These are phyloP conservation scores for Calonectria pteridis DNA, from an alignment of 2,329 filamentous ascomycete species.

Conservation along the genomic window DNA sequence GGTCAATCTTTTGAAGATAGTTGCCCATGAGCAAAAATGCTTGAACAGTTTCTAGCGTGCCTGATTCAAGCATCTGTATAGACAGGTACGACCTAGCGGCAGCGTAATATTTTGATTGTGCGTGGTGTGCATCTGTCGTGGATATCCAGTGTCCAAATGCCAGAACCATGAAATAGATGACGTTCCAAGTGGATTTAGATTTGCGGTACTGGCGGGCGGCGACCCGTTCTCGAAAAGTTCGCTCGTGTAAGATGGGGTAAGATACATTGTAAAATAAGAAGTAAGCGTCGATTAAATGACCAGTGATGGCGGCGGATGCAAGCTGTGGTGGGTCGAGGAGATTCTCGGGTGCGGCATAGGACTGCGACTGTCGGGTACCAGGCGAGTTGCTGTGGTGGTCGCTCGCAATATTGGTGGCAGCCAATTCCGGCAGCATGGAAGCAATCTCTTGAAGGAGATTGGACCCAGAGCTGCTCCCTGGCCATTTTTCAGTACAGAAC, in stretches of 20 bases:
- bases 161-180: slow-evolving; percentile 44
- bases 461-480: slow-evolving; percentile 46
- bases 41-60: slow-evolving; percentile 57
- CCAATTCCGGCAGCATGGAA: slow-evolving; percentile 22
- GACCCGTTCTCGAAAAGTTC: slow-evolving; percentile 50
- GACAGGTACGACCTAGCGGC: slow-evolving; percentile 48
- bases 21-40: slow-evolving; percentile 56
- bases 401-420: background rate
- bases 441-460: slow-evolving; percentile 42
- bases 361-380: background rate
- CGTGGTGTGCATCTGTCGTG: slow-evolving; percentile 26
- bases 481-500: background rate
- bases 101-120: slow-evolving; percentile 39
- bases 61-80: slow-evolving; percentile 55
- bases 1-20: slow-evolving; percentile 61
- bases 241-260: slow-evolving; percentile 58
- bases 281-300: slow-evolving; percentile 52
- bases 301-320: slow-evolving; percentile 28
- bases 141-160: slow-evolving; percentile 49
- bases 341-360: background rate
- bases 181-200: slow-evolving; percentile 28
- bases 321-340: slow-evolving; percentile 20
- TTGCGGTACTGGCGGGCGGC: slow-evolving; percentile 14
- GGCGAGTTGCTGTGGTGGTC: slow-evolving; percentile 16
- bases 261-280: slow-evolving; percentile 56